Evolutionary conservation across 106 monocot genomes (phyloP), one percentile per base, ranked within the genome.

Genomic region (Dioscorea dumetorum): DNA sequence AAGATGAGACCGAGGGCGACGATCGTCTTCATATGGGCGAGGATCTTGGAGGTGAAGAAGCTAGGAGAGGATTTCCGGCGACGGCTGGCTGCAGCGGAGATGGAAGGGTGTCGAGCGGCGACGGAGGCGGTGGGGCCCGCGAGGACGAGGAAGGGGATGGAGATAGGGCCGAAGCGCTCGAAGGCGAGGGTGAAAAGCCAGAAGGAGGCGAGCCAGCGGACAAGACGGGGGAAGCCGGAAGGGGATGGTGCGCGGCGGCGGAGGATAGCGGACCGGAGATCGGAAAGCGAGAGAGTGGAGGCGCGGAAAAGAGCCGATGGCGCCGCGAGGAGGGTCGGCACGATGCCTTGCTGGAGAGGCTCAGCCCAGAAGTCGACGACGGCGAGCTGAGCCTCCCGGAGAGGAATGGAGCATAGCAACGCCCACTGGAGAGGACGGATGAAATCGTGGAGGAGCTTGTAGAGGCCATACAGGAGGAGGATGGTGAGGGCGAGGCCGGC

Each of bases 371-470:
- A 94, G 72, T 86, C 69, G 66, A 90, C 84, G 66, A 94, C 60
- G 48, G 81, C 69, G 60, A 53, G 54, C 58, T 82, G 89, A 68
- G 81, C 67, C 77, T 89, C 78, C 18, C 93, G 84, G 69, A 94
- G 90, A 52, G 90, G 93, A 69, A 94, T 87, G 67, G 93, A 94
- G 82, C 89, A 90, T 65, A 94, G 79, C 12, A 94, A 54, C 33
- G 93, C 93, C 93, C 93, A 94, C 58, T 79, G 89, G 53, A 94
- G 76, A 20, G 93, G 93, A 34, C 90, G 89, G 67, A 84, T 60
- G 86, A 87, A 94, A 61, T 73, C 78, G 49, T 84, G 76, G 31
- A 94, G 82, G 24, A 94, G 86, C 5, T 71, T 66, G 71, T 68
- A 74, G 57, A 94, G 80, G 41, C 94, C 84, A 80, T 84, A 94